Conservation (phyloP, 306 rosid species). For the Arachis stenosperma region DNA sequence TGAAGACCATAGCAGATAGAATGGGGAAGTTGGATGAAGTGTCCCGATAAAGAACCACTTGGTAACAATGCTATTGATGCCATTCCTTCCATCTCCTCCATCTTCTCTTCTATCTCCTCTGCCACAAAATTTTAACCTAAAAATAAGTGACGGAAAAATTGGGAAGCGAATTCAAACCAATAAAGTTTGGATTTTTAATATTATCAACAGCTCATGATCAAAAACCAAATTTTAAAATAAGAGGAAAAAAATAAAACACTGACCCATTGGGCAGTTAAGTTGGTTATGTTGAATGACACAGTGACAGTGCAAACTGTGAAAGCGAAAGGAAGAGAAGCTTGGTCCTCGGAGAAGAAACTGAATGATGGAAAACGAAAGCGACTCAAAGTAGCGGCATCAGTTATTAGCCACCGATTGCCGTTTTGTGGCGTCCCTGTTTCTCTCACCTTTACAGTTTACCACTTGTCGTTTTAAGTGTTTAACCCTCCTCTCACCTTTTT, state of each 20-base stretch:
- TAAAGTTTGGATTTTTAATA: constrained; percentile 27
- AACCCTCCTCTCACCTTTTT: no score
- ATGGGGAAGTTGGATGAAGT: constrained; percentile 75
- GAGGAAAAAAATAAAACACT: not conserved
- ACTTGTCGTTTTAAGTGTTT: no score
- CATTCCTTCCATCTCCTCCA: constrained; percentile 80
- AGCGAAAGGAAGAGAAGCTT: constrained; percentile 14
- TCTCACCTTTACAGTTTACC: no score
- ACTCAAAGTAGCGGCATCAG: no score
- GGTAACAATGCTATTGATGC: constrained; percentile 88
- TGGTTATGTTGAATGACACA: no score
- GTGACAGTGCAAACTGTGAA: not conserved
- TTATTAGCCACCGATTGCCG: no score
- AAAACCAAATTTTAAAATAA: no score
- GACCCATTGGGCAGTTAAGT: constrained; percentile 26
- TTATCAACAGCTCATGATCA: not conserved
- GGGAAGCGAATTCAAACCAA: constrained; percentile 2
- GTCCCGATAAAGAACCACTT: constrained; percentile 86
- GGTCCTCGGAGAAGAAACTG: not conserved
- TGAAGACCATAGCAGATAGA: constrained; percentile 83
- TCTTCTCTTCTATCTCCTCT: constrained; percentile 45
- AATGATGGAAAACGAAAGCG: not conserved
- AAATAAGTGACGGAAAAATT: not conserved
- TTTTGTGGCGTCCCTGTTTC: no score
- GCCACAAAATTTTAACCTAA: constrained; percentile 12